phyloP scores from a whole-genome alignment of 257 asterid species.

The Voacanga thouarsii region DNA sequence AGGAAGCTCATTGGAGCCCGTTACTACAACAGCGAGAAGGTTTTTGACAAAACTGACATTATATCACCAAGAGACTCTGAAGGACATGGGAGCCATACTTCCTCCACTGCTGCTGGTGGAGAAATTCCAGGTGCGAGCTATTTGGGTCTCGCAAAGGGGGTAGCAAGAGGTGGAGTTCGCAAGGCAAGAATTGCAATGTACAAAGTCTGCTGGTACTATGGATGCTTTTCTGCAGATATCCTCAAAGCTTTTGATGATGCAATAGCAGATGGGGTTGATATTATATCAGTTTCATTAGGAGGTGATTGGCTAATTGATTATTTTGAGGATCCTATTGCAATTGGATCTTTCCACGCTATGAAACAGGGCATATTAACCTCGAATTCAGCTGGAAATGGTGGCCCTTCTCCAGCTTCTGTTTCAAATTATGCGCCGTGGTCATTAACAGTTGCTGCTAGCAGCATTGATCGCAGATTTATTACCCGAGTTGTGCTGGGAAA shows the following conservation, averaged over 20 bases:
- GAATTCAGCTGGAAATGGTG: conserved; percentile 34
- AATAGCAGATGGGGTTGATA: conserved; percentile 34
- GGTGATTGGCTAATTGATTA: conserved; percentile 26
- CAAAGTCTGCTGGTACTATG: conserved; percentile 46
- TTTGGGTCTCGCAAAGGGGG: conserved; percentile 49
- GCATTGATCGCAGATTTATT: conserved; percentile 37
- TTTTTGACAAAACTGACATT: background rate
- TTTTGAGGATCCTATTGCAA: conserved; percentile 33
- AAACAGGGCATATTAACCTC: conserved; percentile 38
- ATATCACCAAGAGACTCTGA: conserved; percentile 5
- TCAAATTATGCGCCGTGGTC: conserved; percentile 38
- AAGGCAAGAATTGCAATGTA: conserved; percentile 48
- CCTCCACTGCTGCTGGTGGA: conserved; percentile 9
- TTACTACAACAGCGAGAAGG: conserved; percentile 14
- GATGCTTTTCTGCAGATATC: background rate
- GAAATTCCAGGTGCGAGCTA: conserved; percentile 37
- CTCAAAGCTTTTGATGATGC: conserved; percentile 33
- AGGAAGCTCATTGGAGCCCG: conserved; percentile 10
- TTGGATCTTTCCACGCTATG: conserved; percentile 49
- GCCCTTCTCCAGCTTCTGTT: conserved; percentile 30
- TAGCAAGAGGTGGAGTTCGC: conserved; percentile 60
- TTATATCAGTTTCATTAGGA: conserved; percentile 24
- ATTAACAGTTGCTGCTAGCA: conserved; percentile 48
- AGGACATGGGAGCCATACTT: conserved; percentile 14
- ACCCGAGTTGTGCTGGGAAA: conserved; percentile 33